Base-by-base conservation (phyloP, 208 protist genomes). In the Porcisia deanei region DNA sequence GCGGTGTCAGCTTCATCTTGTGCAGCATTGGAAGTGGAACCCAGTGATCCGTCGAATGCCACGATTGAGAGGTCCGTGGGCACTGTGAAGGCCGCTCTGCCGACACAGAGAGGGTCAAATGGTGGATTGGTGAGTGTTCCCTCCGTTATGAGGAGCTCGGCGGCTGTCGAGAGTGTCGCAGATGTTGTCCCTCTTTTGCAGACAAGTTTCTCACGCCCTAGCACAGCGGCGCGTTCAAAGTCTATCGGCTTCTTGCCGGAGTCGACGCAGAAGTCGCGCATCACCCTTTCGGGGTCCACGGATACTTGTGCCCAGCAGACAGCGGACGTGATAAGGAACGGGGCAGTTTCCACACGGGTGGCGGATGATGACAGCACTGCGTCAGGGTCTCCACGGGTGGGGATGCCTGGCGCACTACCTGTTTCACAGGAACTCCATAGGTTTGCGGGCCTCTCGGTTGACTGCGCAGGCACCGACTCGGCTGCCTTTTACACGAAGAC, bases 181-280 rank as follows among this genome's bases (percentile, higher is more conserved):
- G 77, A 82, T 57, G 72, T 82, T 57, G 72, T 82, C 8, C 77
- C 77, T 41, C 72, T 71, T 37, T 52, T 82, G 53, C 67, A 58
- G 41, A 53, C 71, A 1, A 47, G 72, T 3, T 74, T 55, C 43
- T 65, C 77, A 20, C 49, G 66, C 52, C 22, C 68, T 53, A 71
- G 54, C 54, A 53, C 76, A 1, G 30, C 39, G 8, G 70, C 58
- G 45, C 52, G 55, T 0, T 54, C 77, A 45, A 45, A 73, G 25
- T 73, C 77, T 12, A 70, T 75, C 54, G 59, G 61, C 49, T 77
- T 77, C 37, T 69, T 58, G 6, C 20, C 61, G 47, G 67, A 73
- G 3, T 14, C 12, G 47, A 22, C 20, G 45, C 61, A 12, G 0
- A 12, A 37, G 10, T 45, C 34, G 16, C 53, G 37, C 10, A 22